A percentile compares a stretch with the other conserved stretches of the same genome.
phyloP scores from a whole-genome alignment of 495 filamentous ascomycete genomes.

The Hyaloscypha variabilis region DNA sequence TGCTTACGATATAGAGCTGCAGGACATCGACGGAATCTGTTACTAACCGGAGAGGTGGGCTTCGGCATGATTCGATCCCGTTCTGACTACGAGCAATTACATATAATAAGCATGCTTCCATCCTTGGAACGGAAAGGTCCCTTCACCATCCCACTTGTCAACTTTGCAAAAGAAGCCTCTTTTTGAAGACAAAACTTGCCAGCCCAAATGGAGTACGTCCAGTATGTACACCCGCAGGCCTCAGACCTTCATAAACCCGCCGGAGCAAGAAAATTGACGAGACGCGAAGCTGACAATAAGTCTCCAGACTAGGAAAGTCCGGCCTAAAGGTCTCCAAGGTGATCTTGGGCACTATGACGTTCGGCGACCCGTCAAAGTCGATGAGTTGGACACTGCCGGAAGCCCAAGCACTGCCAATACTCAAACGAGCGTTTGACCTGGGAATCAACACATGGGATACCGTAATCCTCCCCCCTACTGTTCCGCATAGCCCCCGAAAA shows the following conservation, averaged over 20 bases:
- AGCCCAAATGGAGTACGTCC: neutral
- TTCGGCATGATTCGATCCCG: too few species aligned
- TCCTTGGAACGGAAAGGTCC: too few species aligned
- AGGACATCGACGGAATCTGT: too few species aligned
- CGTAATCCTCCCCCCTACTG: neutral
- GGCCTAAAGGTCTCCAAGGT: constrained; percentile 70
- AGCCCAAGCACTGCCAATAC: constrained; percentile 63
- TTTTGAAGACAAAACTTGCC: neutral
- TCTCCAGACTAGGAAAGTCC: constrained; percentile 55
- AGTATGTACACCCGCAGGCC: neutral
- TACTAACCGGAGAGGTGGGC: too few species aligned
- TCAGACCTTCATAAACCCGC: too few species aligned
- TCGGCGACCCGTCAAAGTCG: constrained; percentile 51
- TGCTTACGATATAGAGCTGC: too few species aligned
- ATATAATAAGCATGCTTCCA: too few species aligned
- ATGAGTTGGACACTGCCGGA: constrained; percentile 62
- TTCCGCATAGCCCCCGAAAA: neutral
- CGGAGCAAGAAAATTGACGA: too few species aligned
- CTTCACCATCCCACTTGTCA: too few species aligned
- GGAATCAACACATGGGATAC: constrained; percentile 81
- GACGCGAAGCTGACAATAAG: neutral
- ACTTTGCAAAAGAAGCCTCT: too few species aligned
- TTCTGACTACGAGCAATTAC: too few species aligned
- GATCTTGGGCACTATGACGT: constrained; percentile 71
- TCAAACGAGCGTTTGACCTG: constrained; percentile 64